phyloP scores from a whole-genome alignment of 768 basidiomycete species.

The Lactarius evosmus region DNA sequence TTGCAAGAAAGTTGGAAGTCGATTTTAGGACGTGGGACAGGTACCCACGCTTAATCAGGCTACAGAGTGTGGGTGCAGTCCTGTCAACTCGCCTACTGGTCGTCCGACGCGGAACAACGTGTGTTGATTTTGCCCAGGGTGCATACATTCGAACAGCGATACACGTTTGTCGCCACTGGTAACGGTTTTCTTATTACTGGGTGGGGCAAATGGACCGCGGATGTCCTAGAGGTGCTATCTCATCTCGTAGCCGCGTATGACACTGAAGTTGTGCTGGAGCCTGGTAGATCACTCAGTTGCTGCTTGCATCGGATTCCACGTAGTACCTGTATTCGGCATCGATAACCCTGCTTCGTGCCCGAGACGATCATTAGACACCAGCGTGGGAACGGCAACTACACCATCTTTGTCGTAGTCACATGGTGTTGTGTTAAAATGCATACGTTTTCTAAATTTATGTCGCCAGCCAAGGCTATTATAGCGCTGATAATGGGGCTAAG shows the following conservation, averaged over 20 bases:
- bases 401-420: background rate
- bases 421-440: no score
- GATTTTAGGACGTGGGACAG: background rate
- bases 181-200: background rate
- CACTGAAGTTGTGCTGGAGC: background rate
- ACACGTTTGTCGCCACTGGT: slow-evolving; percentile 6
- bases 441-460: no score
- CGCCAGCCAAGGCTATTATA: no score
- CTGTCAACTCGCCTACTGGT: background rate
- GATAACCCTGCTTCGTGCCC: no score
- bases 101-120: background rate
- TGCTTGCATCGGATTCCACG: background rate
- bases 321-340: background rate
- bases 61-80: background rate
- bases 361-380: background rate
- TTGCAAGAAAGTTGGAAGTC: no score
- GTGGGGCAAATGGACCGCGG: no score
- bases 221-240: background rate
- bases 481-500: background rate
- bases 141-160: background rate
- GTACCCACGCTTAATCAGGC: background rate
- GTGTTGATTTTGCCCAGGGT: slow-evolving; percentile 37
- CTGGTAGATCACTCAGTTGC: background rate
- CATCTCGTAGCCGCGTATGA: background rate
- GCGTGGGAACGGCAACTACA: background rate